Conservation (phyloP, 2,329 filamentous ascomycete species). For the Volutella citrinella region DNA sequence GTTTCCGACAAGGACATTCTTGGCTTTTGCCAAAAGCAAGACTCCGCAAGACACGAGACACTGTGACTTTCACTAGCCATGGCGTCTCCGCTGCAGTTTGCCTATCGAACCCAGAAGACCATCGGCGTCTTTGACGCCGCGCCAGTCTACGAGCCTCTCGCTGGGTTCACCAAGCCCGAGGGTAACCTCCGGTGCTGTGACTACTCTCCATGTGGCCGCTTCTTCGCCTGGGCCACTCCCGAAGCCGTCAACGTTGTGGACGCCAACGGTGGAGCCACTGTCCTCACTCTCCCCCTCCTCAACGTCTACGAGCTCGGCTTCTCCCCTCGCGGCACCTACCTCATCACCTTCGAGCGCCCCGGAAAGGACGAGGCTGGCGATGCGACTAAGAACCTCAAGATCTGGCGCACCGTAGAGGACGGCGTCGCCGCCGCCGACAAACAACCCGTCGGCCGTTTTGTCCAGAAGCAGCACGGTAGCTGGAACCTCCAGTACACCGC, state of each 20-base stretch:
- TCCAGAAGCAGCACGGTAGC: slow-evolving; percentile 91
- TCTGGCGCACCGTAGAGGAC: slow-evolving; percentile 84
- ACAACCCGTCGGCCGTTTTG: slow-evolving; percentile 80
- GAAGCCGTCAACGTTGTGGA: slow-evolving; percentile 86
- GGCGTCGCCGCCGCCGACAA: slow-evolving; percentile 60
- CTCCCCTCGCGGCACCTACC: slow-evolving; percentile 85
- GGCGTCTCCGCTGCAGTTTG: slow-evolving; percentile 90
- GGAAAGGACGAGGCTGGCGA: slow-evolving; percentile 91
- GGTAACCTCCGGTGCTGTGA: slow-evolving; percentile 91
- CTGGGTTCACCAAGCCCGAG: slow-evolving; percentile 83
- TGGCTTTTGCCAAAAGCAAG: slow-evolving; percentile 23
- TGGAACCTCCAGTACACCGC: slow-evolving; percentile 97
- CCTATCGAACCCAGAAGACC: slow-evolving; percentile 94
- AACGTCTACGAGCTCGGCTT: slow-evolving; percentile 95
- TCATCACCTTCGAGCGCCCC: slow-evolving; percentile 96
- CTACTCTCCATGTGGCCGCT: slow-evolving; percentile 94
- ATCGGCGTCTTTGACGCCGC: slow-evolving; percentile 92
- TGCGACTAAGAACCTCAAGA: slow-evolving; percentile 93
- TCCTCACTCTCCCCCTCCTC: slow-evolving; percentile 71
- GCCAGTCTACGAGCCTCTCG: slow-evolving; percentile 79
- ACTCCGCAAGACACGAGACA: slow-evolving; percentile 29
- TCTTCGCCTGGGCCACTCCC: slow-evolving; percentile 90
- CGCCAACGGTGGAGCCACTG: slow-evolving; percentile 68
- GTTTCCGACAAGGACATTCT: slow-evolving; percentile 21
- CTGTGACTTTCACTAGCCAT: slow-evolving; percentile 94